These are phyloP conservation scores for Kernera saxatilis DNA, from an alignment of 345 rosid species.

Conservation along the genomic window DNA sequence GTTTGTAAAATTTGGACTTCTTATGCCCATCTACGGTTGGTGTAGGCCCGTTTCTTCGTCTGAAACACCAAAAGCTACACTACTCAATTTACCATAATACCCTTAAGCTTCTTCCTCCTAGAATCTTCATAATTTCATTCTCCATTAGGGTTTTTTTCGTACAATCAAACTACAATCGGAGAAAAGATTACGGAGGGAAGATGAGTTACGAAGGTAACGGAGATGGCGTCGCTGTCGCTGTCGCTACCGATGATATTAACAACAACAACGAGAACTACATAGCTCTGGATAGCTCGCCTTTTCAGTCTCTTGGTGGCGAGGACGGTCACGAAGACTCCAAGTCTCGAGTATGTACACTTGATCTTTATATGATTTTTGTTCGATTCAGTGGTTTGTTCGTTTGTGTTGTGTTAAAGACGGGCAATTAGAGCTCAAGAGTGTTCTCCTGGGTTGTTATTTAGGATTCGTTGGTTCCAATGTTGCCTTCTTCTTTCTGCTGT, in stretches of 20 bases:
- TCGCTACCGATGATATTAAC: not conserved
- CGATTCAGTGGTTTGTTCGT: not conserved
- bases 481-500: not conserved
- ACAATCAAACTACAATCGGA: not conserved
- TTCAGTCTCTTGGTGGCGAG: conserved; percentile 13
- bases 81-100: not conserved
- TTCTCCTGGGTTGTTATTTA: not conserved
- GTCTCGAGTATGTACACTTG: conserved; percentile 23
- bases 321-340: conserved; percentile 17
- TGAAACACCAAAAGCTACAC: not conserved
- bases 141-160: conserved; percentile 18
- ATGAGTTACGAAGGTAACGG: conserved; percentile 33
- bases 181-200: not conserved
- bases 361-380: not conserved
- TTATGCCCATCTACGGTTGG: not conserved
- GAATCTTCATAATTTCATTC: not conserved
- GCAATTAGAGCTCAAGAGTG: not conserved
- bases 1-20: not conserved
- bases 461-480: not conserved
- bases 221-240: conserved; percentile 9
- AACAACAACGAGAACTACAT: conserved; percentile 12
- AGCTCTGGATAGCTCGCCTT: not conserved
- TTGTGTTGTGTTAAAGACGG: not conserved
- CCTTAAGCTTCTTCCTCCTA: conserved; percentile 3
- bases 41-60: not conserved